phyloP scores from a whole-genome alignment of 176 grass and related monocot genomes.

The Rhynchospora tenuis region DNA sequence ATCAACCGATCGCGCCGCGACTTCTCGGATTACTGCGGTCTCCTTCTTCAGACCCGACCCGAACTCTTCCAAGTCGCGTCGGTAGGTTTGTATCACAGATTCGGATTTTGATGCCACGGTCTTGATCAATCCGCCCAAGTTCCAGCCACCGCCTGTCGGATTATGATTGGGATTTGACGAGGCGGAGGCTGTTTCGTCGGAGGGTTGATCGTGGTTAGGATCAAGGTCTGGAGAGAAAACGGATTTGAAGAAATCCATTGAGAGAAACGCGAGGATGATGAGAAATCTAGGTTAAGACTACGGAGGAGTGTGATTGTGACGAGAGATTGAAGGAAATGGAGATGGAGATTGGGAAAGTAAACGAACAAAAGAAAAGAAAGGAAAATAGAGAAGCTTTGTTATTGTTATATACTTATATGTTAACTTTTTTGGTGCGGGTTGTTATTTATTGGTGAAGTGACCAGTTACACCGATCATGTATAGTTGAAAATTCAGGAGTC shows the following conservation, averaged over 20 bases:
- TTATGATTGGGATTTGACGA: not conserved
- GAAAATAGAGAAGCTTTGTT: not conserved
- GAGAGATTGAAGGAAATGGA: not conserved
- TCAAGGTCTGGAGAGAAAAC: conserved; percentile 38
- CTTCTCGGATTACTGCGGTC: conserved; percentile 71
- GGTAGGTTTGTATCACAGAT: conserved; percentile 81
- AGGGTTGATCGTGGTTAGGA: not conserved
- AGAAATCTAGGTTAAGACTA: not conserved
- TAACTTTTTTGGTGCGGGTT: not conserved
- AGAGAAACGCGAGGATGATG: conserved; percentile 8
- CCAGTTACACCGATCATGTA: not conserved
- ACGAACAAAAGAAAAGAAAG: not conserved
- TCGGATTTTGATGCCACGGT: conserved; percentile 79
- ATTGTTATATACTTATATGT: not conserved
- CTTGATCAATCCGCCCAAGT: conserved; percentile 64
- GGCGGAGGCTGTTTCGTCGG: conserved; percentile 21
- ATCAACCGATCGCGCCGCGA: conserved; percentile 49
- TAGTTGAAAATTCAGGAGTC: too few relatives aligned
- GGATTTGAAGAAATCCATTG: conserved; percentile 99
- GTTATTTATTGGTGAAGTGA: not conserved
- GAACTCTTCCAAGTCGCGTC: conserved; percentile 88
- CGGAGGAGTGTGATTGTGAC: not conserved
- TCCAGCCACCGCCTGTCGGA: conserved; percentile 30
- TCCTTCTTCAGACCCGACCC: conserved; percentile 83
- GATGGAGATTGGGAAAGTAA: not conserved